These are phyloP conservation scores for Rhodotorula sp. DNA, from an alignment of 1,284 basidiomycete genomes.

Conservation along the genomic window DNA sequence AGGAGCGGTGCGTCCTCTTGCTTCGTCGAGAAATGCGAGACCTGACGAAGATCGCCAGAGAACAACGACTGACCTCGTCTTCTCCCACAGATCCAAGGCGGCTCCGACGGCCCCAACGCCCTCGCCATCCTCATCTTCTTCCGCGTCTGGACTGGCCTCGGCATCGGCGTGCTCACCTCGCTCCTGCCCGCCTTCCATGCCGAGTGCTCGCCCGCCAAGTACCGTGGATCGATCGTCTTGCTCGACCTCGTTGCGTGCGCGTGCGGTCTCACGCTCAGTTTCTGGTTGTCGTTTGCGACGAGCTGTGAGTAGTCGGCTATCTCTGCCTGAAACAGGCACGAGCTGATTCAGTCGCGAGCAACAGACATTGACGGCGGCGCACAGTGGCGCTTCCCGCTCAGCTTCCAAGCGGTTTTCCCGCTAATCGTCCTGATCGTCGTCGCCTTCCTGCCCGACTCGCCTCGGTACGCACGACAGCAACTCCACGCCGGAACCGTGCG, in stretches of 20 bases:
- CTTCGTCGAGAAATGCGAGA: too few relatives aligned
- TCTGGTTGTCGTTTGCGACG: constrained; percentile 10
- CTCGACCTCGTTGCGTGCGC: constrained; percentile 11
- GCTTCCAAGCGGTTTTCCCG: constrained; percentile 5
- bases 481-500: background rate
- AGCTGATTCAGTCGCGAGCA: background rate
- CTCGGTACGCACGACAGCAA: background rate
- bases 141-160: constrained; percentile 15
- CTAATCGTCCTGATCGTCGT: constrained; percentile 12
- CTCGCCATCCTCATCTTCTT: constrained; percentile 16
- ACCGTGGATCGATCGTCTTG: constrained; percentile 8
- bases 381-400: constrained; percentile 13
- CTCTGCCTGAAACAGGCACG: too few relatives aligned
- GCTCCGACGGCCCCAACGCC: constrained; percentile 4
- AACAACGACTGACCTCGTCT: background rate
- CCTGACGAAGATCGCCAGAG: too few relatives aligned
- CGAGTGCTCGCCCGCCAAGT: constrained; percentile 6
- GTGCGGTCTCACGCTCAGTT: background rate
- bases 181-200: constrained; percentile 14
- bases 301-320: background rate
- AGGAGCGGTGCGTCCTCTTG: background rate
- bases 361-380: background rate
- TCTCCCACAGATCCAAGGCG: constrained; percentile 3
- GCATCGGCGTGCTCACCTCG: constrained; percentile 3
- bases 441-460: constrained; percentile 10